Base-by-base conservation (phyloP, 164 flowering plant genomes). In the Litsea cubeba region DNA sequence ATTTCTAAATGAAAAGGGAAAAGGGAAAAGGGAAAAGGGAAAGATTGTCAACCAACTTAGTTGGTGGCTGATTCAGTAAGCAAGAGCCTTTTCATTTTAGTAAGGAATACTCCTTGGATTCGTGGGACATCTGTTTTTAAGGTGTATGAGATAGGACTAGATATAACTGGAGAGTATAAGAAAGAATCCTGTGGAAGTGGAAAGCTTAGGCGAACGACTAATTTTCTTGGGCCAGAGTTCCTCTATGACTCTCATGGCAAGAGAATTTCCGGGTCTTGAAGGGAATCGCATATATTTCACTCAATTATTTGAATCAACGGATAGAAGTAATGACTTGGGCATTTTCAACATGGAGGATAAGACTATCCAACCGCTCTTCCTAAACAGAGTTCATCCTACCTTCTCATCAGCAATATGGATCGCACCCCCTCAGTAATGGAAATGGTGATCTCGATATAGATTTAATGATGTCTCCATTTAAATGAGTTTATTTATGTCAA, bases 171-270 rank as follows among this genome's bases (percentile, higher is more conserved):
- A 25, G 26, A 25, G 26, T 25, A 25, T 25, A 25, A 25, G 26
- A 1, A n/a, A 25, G 26, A 25, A 25, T 25, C 26, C 26, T 25
- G 26, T 25, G 26, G 26, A 25, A 25, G 26, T 25, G 26, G 26
- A 25, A 25, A 25, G 26, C 26, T 1, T 25, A 25, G 26, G 26
- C 26, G 1, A 1, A 25, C 1, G 26, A 25, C 26, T 91, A 60
- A 70, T 93, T 87, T 91, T 93, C 76, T 70, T 89, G 76, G 92
- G 93, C 15, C 91, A 91, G 67, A 87, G 88, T 79, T 84, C 90
- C 70, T 28, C 86, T 0, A 89, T 91, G 80, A 84, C 91, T 4
- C 0, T 1, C 25, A 25, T 25, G 25, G 86, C 83, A 25, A 69
- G 76, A 40, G 91, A 88, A 23, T 69, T 93, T 12, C 25, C 62